Conservation (phyloP, 495 filamentous ascomycete species). For the Trichoderma asperelloides region DNA sequence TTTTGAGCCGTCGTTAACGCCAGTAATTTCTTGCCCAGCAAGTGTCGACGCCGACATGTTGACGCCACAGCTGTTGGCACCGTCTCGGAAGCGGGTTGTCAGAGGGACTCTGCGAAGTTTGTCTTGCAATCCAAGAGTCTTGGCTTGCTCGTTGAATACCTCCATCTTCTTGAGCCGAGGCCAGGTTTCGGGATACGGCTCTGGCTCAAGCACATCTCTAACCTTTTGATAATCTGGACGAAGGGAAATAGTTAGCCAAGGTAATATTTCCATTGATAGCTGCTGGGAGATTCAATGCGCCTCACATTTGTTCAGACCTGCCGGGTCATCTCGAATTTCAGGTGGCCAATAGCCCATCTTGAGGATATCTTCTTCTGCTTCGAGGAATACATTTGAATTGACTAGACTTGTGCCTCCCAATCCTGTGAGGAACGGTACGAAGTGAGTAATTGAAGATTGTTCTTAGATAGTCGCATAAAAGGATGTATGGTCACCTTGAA, state of each 20-base stretch:
- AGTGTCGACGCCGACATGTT: constrained; percentile 50
- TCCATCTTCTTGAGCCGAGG: constrained; percentile 47
- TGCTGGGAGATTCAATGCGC: neutral
- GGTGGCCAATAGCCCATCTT: constrained; percentile 49
- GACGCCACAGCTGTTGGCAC: constrained; percentile 52
- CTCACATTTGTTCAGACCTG: constrained; percentile 43
- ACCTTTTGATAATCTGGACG: constrained; percentile 47
- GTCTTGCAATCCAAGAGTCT: constrained; percentile 36
- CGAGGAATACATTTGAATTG: constrained; percentile 59
- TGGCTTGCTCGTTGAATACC: constrained; percentile 48
- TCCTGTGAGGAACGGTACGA: constrained; percentile 23
- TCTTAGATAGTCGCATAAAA: too few relatives aligned
- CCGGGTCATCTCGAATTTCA: constrained; percentile 43
- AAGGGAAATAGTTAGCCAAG: neutral
- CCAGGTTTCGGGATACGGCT: constrained; percentile 46
- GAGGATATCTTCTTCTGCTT: constrained; percentile 47
- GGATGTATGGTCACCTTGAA: neutral
- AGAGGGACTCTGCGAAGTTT: constrained; percentile 50
- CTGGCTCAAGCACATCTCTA: constrained; percentile 48
- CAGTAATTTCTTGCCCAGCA: constrained; percentile 54
- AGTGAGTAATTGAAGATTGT: too few relatives aligned
- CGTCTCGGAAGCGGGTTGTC: constrained; percentile 52
- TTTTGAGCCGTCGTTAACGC: constrained; percentile 61
- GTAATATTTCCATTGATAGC: constrained; percentile 11
- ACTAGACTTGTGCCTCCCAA: constrained; percentile 58